These are phyloP conservation scores for Teratosphaeriaceae sp. DNA, from an alignment of 2,329 filamentous ascomycete species.

Conservation along the genomic window DNA sequence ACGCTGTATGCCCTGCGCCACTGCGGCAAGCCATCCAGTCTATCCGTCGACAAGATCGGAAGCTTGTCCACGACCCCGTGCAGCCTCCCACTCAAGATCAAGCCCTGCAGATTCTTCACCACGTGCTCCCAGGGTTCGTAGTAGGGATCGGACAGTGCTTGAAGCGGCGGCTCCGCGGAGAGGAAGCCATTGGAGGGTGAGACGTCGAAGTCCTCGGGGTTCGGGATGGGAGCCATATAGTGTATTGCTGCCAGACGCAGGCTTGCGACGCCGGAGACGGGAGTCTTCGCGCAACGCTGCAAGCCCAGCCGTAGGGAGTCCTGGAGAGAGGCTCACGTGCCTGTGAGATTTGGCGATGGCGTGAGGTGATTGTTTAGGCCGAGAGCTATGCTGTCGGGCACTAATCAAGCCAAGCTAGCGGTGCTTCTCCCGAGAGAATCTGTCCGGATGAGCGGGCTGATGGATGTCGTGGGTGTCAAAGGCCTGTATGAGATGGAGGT, in stretches of 20 bases:
- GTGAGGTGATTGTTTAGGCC: not conserved
- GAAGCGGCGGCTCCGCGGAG: constrained; percentile 71
- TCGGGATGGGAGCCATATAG: constrained; percentile 41
- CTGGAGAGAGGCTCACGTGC: not conserved
- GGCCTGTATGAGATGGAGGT: too few relatives aligned
- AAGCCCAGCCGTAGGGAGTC: constrained; percentile 27
- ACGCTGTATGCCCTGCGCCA: constrained; percentile 84
- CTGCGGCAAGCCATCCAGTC: constrained; percentile 48
- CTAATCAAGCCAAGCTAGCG: too few relatives aligned
- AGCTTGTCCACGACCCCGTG: constrained; percentile 72
- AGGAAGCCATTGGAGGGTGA: constrained; percentile 79
- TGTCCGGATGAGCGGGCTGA: too few relatives aligned
- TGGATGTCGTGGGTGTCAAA: too few relatives aligned
- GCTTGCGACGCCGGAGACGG: constrained; percentile 30
- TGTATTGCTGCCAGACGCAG: constrained; percentile 27
- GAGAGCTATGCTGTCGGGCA: too few relatives aligned
- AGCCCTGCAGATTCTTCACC: constrained; percentile 73
- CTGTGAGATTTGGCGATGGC: not conserved
- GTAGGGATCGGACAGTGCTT: constrained; percentile 77
- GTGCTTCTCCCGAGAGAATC: too few relatives aligned
- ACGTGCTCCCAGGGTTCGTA: constrained; percentile 94
- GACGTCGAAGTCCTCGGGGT: constrained; percentile 71
- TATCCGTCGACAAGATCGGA: constrained; percentile 46
- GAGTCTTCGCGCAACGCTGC: constrained; percentile 24
- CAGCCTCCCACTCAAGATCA: constrained; percentile 79